Percentiles rank a stretch among this genome's conserved stretches.
These are phyloP conservation scores for Solanum bulbocastanum DNA, from an alignment of 257 asterid genomes.

Conservation along the genomic window DNA sequence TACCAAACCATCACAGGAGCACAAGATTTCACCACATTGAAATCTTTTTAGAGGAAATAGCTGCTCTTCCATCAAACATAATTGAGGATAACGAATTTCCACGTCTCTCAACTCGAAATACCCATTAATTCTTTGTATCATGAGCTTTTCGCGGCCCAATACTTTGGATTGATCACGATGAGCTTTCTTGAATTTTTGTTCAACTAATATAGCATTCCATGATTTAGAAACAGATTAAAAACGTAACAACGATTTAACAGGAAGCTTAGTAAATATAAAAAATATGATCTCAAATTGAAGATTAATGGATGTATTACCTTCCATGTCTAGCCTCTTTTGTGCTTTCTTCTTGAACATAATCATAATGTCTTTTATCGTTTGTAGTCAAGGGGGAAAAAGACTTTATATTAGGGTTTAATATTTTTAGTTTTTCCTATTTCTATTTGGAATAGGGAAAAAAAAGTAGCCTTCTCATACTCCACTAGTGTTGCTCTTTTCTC, in stretches of 20 bases:
- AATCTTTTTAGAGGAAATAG: not conserved
- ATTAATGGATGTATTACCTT: not conserved
- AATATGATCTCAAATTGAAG: not conserved
- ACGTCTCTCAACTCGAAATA: not conserved
- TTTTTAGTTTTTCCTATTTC: not conserved
- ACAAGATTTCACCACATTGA: not conserved
- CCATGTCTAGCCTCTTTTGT: not conserved
- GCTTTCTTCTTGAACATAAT: not conserved
- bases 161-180: not conserved
- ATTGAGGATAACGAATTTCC: not conserved
- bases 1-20: not conserved
- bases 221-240: not conserved
- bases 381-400: not conserved
- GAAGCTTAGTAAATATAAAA: not conserved
- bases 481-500: not conserved
- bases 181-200: not conserved
- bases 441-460: not conserved
- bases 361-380: not conserved
- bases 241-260: not conserved
- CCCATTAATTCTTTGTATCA: not conserved
- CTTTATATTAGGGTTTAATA: not conserved
- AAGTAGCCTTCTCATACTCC: not conserved
- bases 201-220: not conserved
- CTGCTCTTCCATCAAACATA: not conserved
- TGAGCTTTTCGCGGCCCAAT: not conserved